These are phyloP conservation scores for Nothopassalora personata DNA, from an alignment of 2,329 filamentous ascomycete genomes.

Conservation along the genomic window DNA sequence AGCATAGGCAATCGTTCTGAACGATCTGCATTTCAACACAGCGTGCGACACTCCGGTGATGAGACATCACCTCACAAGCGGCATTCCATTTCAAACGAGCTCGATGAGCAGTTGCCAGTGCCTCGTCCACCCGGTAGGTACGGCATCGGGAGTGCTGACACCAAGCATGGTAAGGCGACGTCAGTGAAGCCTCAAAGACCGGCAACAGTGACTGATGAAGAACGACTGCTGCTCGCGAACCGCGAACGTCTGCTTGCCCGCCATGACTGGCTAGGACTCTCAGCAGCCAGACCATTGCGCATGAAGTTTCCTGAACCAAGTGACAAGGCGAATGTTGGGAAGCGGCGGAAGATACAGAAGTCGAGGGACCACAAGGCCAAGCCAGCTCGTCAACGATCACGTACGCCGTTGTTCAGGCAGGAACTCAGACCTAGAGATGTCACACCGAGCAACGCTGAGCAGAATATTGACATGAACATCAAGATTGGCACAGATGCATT, in stretches of 20 bases:
- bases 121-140: background rate
- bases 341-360: slow-evolving; percentile 26
- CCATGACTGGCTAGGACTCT: slow-evolving; percentile 31
- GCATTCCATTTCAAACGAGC: background rate
- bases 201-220: slow-evolving; percentile 7
- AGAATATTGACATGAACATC: slow-evolving; percentile 22
- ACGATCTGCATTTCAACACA: background rate
- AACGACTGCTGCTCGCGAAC: slow-evolving; percentile 16
- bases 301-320: slow-evolving; percentile 20
- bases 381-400: slow-evolving; percentile 5
- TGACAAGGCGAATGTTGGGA: slow-evolving; percentile 26
- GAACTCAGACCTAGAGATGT: slow-evolving; percentile 11
- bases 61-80: background rate
- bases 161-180: background rate
- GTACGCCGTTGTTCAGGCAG: slow-evolving; percentile 20
- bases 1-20: background rate
- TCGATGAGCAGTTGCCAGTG: background rate
- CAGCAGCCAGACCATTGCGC: slow-evolving; percentile 22
- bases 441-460: slow-evolving; percentile 10
- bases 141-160: background rate
- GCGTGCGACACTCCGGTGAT: background rate
- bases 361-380: slow-evolving; percentile 5
- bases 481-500: slow-evolving; percentile 32
- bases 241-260: slow-evolving; percentile 25
- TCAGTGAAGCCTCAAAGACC: background rate